Conservation (phyloP, 2,329 filamentous ascomycete genomes). For the Furcasterigmium furcatum region DNA sequence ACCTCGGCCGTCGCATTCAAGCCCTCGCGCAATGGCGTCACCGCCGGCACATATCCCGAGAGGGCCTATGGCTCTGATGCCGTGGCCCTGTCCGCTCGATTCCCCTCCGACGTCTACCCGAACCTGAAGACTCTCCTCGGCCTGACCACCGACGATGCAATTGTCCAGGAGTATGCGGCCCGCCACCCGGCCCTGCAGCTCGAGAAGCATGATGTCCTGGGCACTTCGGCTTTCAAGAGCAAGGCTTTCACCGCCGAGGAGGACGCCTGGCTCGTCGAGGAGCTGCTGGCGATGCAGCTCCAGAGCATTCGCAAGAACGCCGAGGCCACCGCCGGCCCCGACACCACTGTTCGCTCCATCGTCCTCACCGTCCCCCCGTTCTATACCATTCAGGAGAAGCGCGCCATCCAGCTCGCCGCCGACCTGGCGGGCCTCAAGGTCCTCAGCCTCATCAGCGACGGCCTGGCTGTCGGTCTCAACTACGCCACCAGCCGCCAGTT, state of each 20-base stretch:
- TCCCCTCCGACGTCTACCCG: conserved; percentile 89
- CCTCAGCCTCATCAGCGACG: conserved; percentile 81
- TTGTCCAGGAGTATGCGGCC: conserved; percentile 66
- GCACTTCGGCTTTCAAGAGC: conserved; percentile 81
- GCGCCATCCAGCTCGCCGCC: conserved; percentile 79
- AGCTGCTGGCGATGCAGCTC: conserved; percentile 93
- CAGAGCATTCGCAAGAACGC: conserved; percentile 90
- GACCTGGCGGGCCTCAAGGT: conserved; percentile 86
- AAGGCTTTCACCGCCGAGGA: conserved; percentile 58
- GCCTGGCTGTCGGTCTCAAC: conserved; percentile 87
- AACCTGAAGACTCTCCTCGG: conserved; percentile 93
- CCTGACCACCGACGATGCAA: conserved; percentile 56
- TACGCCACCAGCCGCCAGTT: conserved; percentile 92
- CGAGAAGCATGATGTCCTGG: conserved; percentile 54
- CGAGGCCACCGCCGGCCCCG: conserved; percentile 75
- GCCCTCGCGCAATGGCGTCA: conserved; percentile 64
- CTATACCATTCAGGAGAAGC: conserved; percentile 87
- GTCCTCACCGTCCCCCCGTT: conserved; percentile 90
- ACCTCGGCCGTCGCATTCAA: conserved; percentile 90
- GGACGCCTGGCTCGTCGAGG: conserved; percentile 77
- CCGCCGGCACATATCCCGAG: conserved; percentile 73
- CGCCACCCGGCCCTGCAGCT: conserved; percentile 78
- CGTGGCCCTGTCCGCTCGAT: conserved; percentile 79
- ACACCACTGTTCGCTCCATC: conserved; percentile 69
- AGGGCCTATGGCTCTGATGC: conserved; percentile 90